Conservation (phyloP, 2,329 filamentous ascomycete genomes). For the Ophiostoma triangulosporum region DNA sequence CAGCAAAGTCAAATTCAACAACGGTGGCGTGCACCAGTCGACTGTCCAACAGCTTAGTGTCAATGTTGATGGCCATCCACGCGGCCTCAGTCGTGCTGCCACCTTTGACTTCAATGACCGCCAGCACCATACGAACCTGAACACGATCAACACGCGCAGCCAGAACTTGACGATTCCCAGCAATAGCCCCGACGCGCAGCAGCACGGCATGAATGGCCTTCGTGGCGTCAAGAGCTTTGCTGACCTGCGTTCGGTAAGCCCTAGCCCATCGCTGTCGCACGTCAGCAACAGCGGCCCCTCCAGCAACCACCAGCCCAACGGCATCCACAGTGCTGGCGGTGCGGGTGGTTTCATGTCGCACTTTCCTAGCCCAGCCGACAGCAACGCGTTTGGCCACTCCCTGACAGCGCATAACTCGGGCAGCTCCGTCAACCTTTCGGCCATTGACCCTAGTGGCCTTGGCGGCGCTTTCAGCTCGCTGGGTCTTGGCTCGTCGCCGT, state of each 20-base stretch:
- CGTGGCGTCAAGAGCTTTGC: constrained; percentile 94
- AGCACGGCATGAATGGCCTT: constrained; percentile 59
- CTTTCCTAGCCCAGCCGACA: constrained; percentile 21
- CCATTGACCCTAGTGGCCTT: constrained; percentile 19
- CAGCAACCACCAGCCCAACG: constrained; percentile 21
- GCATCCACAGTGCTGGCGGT: constrained; percentile 16
- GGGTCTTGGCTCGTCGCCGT: constrained; percentile 32
- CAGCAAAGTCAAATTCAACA: constrained; percentile 47
- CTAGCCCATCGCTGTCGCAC: constrained; percentile 70
- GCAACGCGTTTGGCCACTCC: constrained; percentile 22
- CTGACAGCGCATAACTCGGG: constrained; percentile 19
- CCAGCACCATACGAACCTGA: constrained; percentile 23
- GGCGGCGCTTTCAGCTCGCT: constrained; percentile 36
- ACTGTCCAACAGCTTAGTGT: constrained; percentile 46
- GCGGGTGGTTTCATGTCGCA: constrained; percentile 30
- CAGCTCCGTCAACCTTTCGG: background rate
- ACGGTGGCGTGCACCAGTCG: constrained; percentile 12
- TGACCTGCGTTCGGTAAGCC: constrained; percentile 86
- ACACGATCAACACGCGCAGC: constrained; percentile 66
- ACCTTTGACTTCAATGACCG: constrained; percentile 86
- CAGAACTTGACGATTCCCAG: constrained; percentile 81
- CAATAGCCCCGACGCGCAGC: constrained; percentile 52
- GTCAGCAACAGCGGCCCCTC: constrained; percentile 22
- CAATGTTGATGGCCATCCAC: constrained; percentile 62
- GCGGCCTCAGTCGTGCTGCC: constrained; percentile 82